phyloP scores from a whole-genome alignment of 805 yeast species.

The Naumovozyma baii region DNA sequence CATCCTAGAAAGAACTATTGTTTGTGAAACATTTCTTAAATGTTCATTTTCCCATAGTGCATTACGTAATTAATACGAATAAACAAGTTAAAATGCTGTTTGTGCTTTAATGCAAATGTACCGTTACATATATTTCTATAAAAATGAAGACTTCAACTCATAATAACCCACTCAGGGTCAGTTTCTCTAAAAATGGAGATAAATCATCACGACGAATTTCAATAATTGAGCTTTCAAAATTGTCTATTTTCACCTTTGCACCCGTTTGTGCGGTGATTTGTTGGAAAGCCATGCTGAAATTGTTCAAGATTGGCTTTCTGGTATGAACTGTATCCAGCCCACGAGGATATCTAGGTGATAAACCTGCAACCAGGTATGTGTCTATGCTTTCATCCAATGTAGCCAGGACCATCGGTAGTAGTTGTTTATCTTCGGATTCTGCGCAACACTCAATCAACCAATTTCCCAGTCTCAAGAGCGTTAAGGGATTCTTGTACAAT shows the following conservation, averaged over 20 bases:
- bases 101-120: background rate
- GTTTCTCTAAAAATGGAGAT: constrained; percentile 73
- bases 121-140: background rate
- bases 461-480: constrained; percentile 70
- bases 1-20: too few species aligned
- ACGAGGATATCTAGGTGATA: constrained; percentile 72
- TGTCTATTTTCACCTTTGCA: constrained; percentile 83
- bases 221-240: constrained; percentile 88
- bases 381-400: constrained; percentile 63
- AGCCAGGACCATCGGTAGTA: constrained; percentile 79
- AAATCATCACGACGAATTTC: constrained; percentile 84
- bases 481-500: constrained; percentile 76
- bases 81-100: background rate
- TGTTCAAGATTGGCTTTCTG: constrained; percentile 50
- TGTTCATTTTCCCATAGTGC: background rate
- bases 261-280: constrained; percentile 75
- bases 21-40: background rate
- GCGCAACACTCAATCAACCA: constrained; percentile 90
- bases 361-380: constrained; percentile 79
- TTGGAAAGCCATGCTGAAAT: constrained; percentile 87
- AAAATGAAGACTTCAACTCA: too few species aligned
- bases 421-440: constrained; percentile 53
- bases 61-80: background rate
- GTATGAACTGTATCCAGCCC: constrained; percentile 29
- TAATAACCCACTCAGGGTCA: constrained; percentile 65